Base-by-base conservation (phyloP, 768 basidiomycete species). In the Pseudohyphozyma bogoriensis region DNA sequence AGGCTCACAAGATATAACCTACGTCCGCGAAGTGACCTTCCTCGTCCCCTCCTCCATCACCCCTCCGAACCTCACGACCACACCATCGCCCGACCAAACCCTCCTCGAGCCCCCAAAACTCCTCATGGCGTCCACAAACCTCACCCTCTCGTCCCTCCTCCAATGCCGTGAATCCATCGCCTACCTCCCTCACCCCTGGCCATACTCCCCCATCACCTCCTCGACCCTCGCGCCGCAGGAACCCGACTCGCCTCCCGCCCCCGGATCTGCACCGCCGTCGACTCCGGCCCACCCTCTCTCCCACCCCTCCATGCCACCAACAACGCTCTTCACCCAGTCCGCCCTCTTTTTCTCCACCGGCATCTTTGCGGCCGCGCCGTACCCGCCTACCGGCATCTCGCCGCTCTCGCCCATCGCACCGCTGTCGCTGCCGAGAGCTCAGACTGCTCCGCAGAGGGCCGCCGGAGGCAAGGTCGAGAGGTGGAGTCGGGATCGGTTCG, bases 161-260 rank as follows among this genome's bases (percentile, higher is more conserved):
- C 62, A 67, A 36, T 67, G 66, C 50, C 61, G 66, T 20, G 66
- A 67, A 28, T 35, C 59, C 12, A 67, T 67, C 56, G 47, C 53
- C 5, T 67, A 67, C 66, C 28, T 64, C 46, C 66, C 66, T 3
- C 55, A 61, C 35, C 65, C 65, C 20, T 66, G 65, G 65, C 65
- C 65, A 1, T 59, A 60, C 31, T 51, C 59, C 18, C 26, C 18
- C 39, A 20, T 35, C 33, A 6, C 32, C 15, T 4, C 33, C 50
- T 51, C 33, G 22, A 32, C 9, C 64, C 64, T 9, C 47, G 35
- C 5, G 52, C 59, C 9, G 59, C 63, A 15, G n/a, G n/a, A n/a
- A n/a, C n/a, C n/a, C n/a, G n/a, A n/a, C n/a, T 42, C 42, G 35
- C 24, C 26, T 15, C 60, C 58, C 39, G 36, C 15, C 51, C 61